Conservation (phyloP, 225 moss, liverwort and hornwort genomes). For the Bryum argenteum region DNA sequence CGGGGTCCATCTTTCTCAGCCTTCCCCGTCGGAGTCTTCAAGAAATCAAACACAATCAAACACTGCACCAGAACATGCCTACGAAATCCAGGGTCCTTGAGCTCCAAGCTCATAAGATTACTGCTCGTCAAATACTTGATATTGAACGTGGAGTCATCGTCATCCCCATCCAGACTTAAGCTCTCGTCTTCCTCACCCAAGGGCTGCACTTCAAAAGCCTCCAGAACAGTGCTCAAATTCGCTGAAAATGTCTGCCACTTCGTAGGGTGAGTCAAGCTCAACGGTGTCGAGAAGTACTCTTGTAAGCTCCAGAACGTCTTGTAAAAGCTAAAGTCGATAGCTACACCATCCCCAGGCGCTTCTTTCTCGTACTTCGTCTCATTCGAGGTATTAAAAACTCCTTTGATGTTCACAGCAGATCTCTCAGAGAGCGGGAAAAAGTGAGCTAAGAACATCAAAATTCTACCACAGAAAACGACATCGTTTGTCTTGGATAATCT, state of each 20-base stretch:
- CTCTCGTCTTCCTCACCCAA: constrained; percentile 91
- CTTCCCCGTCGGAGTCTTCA: constrained; percentile 89
- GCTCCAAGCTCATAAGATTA: constrained; percentile 95
- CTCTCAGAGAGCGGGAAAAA: constrained; percentile 98
- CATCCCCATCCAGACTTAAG: constrained; percentile 75
- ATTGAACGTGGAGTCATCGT: constrained; percentile 94
- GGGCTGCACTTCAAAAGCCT: constrained; percentile 89
- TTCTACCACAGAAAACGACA: constrained; percentile 97
- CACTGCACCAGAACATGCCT: constrained; percentile 96
- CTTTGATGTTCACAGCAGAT: constrained; percentile 99
- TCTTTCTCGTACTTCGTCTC: constrained; percentile 99
- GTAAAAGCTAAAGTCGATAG: constrained; percentile 82
- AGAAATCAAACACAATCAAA: constrained; percentile 87
- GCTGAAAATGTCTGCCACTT: constrained; percentile 91
- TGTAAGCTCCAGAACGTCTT: constrained; percentile 98
- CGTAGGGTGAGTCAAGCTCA: constrained; percentile 73
- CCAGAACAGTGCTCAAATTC: constrained; percentile 76
- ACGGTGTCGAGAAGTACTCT: constrained; percentile 91
- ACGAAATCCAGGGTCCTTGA: constrained; percentile 97
- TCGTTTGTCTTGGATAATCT: constrained; percentile 99
- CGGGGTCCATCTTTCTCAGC: constrained; percentile 93
- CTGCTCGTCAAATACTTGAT: constrained; percentile 98
- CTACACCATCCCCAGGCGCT: constrained; percentile 67
- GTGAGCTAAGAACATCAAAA: constrained; percentile 96
- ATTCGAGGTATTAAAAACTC: constrained; percentile 92